phyloP scores from a whole-genome alignment of 2,329 filamentous ascomycete genomes.

The Trichoderma lentiforme region DNA sequence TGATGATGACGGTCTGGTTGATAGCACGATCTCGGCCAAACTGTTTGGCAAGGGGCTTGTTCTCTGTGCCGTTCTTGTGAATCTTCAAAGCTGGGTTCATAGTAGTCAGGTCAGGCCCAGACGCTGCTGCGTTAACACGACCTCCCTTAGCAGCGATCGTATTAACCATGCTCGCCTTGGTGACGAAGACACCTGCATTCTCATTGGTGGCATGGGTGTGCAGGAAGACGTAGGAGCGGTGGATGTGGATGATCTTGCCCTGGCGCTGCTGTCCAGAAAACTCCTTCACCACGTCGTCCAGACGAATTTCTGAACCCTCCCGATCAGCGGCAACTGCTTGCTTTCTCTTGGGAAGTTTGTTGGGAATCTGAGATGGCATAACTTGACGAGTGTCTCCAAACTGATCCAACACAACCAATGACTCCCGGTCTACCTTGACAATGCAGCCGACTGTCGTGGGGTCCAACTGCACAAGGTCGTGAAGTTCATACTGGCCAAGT shows the following conservation, averaged over 20 bases:
- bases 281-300: constrained; percentile 91
- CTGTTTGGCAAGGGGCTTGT: constrained; percentile 55
- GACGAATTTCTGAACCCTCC: constrained; percentile 86
- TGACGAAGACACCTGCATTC: constrained; percentile 86
- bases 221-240: constrained; percentile 87
- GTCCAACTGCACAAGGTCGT: constrained; percentile 92
- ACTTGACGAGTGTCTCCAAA: constrained; percentile 78
- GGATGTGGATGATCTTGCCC: constrained; percentile 89
- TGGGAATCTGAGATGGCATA: constrained; percentile 87
- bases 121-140: constrained; percentile 57
- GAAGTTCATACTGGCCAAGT: constrained; percentile 84
- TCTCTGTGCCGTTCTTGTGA: constrained; percentile 55
- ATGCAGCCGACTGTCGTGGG: constrained; percentile 88
- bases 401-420: constrained; percentile 84
- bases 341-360: constrained; percentile 78
- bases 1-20: constrained; percentile 87
- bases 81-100: constrained; percentile 91
- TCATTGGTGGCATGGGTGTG: constrained; percentile 81
- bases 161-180: constrained; percentile 77
- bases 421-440: constrained; percentile 92
- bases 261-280: constrained; percentile 78
- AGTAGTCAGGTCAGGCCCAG: constrained; percentile 75
- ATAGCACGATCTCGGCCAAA: constrained; percentile 80
- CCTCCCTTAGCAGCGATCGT: constrained; percentile 95
- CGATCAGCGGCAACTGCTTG: constrained; percentile 88